Evolutionary conservation across 1,284 basidiomycete species (phyloP).

Genomic region (Pterula multifida): DNA sequence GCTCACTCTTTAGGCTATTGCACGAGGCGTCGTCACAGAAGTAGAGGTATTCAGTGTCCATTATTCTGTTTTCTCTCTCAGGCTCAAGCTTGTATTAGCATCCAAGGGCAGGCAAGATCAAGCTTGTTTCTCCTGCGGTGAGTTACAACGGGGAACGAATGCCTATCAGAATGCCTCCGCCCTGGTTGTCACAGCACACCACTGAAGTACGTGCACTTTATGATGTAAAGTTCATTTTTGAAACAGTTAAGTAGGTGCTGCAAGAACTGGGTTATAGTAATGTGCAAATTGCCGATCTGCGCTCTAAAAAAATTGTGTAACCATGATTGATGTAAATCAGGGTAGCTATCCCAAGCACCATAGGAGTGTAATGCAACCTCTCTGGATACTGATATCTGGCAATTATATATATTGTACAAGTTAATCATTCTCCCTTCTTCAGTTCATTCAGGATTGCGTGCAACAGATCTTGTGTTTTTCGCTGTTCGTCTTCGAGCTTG

Average conservation of each 20-base stretch:
- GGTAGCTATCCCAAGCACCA: no score
- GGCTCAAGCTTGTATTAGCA: slow-evolving; percentile 30
- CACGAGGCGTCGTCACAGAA: slow-evolving; percentile 32
- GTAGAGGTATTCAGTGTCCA: slow-evolving; percentile 26
- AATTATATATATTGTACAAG: no score
- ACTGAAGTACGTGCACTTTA: slow-evolving; percentile 39
- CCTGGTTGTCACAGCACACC: slow-evolving; percentile 79
- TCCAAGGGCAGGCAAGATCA: slow-evolving; percentile 72
- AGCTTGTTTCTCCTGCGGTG: slow-evolving; percentile 80
- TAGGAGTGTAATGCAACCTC: no score
- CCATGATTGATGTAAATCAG: background rate
- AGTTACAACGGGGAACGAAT: slow-evolving; percentile 78
- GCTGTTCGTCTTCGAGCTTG: background rate
- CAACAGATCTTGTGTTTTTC: background rate
- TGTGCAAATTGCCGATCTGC: slow-evolving; percentile 42
- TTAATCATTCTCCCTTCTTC: background rate
- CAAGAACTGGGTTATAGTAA: slow-evolving; percentile 56
- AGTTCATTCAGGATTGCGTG: background rate
- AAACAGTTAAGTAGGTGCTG: slow-evolving; percentile 36
- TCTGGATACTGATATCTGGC: no score
- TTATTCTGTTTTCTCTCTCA: slow-evolving; percentile 3
- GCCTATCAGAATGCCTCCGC: slow-evolving; percentile 65
- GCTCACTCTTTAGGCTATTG: slow-evolving; percentile 17
- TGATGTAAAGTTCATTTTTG: slow-evolving; percentile 2
- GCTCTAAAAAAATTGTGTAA: slow-evolving; percentile 42